Conservation (phyloP, 2,329 filamentous ascomycete genomes). For the Thermochaetoides dissita region DNA sequence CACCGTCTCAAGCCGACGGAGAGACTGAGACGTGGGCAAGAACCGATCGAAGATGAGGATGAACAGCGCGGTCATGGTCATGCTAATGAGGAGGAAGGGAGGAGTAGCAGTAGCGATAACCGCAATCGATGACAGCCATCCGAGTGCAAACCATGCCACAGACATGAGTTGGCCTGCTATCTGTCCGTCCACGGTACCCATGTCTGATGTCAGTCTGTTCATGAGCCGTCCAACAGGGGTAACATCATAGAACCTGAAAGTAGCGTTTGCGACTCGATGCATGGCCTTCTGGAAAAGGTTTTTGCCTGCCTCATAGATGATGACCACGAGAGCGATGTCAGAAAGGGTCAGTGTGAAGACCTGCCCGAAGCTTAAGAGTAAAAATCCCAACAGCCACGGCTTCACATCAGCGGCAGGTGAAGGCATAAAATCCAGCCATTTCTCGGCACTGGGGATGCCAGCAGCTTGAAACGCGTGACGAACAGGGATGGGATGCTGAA, state of each 20-base stretch:
- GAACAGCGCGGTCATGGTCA: slow-evolving; percentile 53
- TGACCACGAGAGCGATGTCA: slow-evolving; percentile 56
- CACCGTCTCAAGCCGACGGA: slow-evolving; percentile 77
- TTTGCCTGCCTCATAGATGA: slow-evolving; percentile 66
- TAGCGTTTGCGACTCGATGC: slow-evolving; percentile 59
- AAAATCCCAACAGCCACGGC: slow-evolving; percentile 63
- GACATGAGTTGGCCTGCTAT: slow-evolving; percentile 60
- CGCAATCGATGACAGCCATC: slow-evolving; percentile 56
- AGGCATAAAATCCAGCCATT: slow-evolving; percentile 35
- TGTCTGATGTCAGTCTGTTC: slow-evolving; percentile 84
- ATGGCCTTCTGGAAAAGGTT: slow-evolving; percentile 62
- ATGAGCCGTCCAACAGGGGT: slow-evolving; percentile 81
- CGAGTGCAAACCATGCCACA: slow-evolving; percentile 56
- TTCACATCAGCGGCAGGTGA: slow-evolving; percentile 50
- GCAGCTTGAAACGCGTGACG: slow-evolving; percentile 7
- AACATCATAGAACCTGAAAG: slow-evolving; percentile 81
- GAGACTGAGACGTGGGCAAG: slow-evolving; percentile 67
- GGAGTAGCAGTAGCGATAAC: slow-evolving; percentile 74
- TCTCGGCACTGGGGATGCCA: not conserved
- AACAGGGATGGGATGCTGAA: slow-evolving; percentile 2
- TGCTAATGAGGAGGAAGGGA: slow-evolving; percentile 57
- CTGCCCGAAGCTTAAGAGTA: slow-evolving; percentile 48
- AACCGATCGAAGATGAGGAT: slow-evolving; percentile 63
- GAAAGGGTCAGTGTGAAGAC: slow-evolving; percentile 46
- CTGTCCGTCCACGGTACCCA: slow-evolving; percentile 78